phyloP scores from a whole-genome alignment of 2,329 filamentous ascomycete species.

The Hymenoscyphus fructigenus region DNA sequence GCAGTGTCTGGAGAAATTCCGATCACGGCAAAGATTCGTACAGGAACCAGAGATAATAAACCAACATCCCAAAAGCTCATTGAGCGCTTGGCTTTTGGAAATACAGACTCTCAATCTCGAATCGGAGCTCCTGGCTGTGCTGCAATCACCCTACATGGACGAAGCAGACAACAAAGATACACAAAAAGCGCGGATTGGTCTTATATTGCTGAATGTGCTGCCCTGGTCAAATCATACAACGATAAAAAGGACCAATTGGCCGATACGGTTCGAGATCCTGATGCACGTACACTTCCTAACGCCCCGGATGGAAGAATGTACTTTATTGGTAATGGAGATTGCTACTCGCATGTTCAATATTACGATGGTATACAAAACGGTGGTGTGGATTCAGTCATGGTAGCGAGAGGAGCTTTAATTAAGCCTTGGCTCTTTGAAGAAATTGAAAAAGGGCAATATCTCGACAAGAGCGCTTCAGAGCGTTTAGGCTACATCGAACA shows the following conservation, averaged over 20 bases:
- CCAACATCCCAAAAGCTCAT: constrained; percentile 81
- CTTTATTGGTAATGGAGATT: constrained; percentile 96
- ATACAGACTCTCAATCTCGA: constrained; percentile 66
- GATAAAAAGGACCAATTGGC: constrained; percentile 61
- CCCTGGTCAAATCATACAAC: constrained; percentile 79
- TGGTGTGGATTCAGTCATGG: constrained; percentile 91
- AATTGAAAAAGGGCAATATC: constrained; percentile 85
- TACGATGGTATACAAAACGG: constrained; percentile 72
- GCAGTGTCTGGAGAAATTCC: constrained; percentile 85
- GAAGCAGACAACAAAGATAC: constrained; percentile 92
- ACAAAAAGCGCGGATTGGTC: constrained; percentile 89
- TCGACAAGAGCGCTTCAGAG: constrained; percentile 91
- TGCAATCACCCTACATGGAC: constrained; percentile 92
- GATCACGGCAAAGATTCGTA: constrained; percentile 92
- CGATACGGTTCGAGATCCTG: constrained; percentile 78
- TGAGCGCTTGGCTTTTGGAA: constrained; percentile 79
- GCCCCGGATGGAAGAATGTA: constrained; percentile 69
- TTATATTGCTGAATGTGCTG: constrained; percentile 88
- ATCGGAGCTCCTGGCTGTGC: constrained; percentile 80
- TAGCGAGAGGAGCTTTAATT: constrained; percentile 91
- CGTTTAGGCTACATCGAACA: constrained; percentile 83
- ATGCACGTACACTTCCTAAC: constrained; percentile 70
- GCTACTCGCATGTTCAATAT: constrained; percentile 91
- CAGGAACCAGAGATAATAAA: constrained; percentile 76
- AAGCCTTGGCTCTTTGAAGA: constrained; percentile 99